Evolutionary conservation across 208 protist genomes (phyloP), one percentile per base, ranked within the genome.

Genomic region (Leishmania martiniquensis): DNA sequence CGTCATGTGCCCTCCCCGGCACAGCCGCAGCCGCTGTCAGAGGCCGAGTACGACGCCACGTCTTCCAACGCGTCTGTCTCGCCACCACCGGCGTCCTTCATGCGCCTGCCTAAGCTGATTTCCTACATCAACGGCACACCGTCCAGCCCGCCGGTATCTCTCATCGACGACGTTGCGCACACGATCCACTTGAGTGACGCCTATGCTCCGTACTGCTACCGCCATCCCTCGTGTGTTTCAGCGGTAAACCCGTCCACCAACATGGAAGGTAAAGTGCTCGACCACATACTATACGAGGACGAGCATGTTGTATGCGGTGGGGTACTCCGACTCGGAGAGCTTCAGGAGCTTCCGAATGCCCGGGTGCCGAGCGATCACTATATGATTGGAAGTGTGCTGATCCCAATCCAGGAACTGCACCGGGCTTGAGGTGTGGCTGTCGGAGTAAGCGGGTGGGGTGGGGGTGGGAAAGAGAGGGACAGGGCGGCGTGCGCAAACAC

Each of bases 361-460:
- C 72, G 83, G 25, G 84, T 88, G 71, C 94, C 94, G 13, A 96
- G 92, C 68, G 94, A 97, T 60, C 94, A 97, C 80, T 95, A 92
- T 81, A 93, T 93, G 82, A 79, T 95, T 10, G 91, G 91, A 10
- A 91, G 87, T 17, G 75, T 90, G 2, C 78, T 97, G 22, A 75
- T 87, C 44, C 91, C 93, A 9, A 60, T 80, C 39, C 76, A 81
- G 34, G 72, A 88, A 54, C 55, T 81, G 34, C 78, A 68, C n/a
- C 72, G 51, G 12, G 37, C 12, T 9, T 77, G 65, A 69, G 37
- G 65, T 12, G 65, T 49, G 42, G 29, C 29, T 63, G 57, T 25
- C 29, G 29, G 57, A 37, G 25, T 7, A 42, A 52, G 42, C 13
- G 7, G 17, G 66, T 0, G 62, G 39, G 17, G 66, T 0, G 62